Percentiles rank a stretch among this genome's conserved stretches.
These are phyloP conservation scores for Phaffia australis DNA, from an alignment of 768 basidiomycete genomes.

Conservation along the genomic window DNA sequence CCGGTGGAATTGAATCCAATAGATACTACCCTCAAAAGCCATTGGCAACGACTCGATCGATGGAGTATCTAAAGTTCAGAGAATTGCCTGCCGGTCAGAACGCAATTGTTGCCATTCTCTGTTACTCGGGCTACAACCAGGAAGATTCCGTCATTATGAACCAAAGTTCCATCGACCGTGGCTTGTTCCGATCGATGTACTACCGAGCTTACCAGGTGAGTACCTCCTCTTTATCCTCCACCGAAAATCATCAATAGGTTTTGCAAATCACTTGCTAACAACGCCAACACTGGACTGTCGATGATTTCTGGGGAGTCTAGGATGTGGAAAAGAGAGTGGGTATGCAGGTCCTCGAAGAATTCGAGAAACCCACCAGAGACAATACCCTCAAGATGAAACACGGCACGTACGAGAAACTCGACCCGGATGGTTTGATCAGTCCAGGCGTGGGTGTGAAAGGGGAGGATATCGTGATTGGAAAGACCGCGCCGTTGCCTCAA, in stretches of 20 bases:
- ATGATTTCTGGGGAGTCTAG: conserved; percentile 47
- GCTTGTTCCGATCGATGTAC: conserved; percentile 96
- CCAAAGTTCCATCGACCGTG: conserved; percentile 94
- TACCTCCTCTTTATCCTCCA: not conserved
- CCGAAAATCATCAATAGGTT: no score
- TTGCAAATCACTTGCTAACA: not conserved
- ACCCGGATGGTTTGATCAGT: conserved; percentile 89
- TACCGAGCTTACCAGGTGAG: conserved; percentile 57
- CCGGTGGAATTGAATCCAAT: no score
- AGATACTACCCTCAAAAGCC: conserved; percentile 95
- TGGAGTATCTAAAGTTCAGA: conserved; percentile 98
- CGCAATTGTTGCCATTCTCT: conserved; percentile 93
- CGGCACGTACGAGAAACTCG: conserved; percentile 96
- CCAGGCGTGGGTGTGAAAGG: conserved; percentile 89
- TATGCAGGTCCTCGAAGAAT: conserved; percentile 80
- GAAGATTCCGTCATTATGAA: conserved; percentile 99
- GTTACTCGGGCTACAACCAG: conserved; percentile 99
- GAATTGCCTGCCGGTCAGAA: conserved; percentile 99
- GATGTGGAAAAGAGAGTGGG: conserved; percentile 97
- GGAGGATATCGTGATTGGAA: conserved; percentile 98
- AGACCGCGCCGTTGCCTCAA: conserved; percentile 91
- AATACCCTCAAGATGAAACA: conserved; percentile 93
- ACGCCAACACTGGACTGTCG: not conserved
- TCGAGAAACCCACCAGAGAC: conserved; percentile 89
- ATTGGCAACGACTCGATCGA: conserved; percentile 92